Evolutionary conservation across 176 grass and related monocot species (phyloP).

Genomic region (barley (Hordeum vulgare)): DNA sequence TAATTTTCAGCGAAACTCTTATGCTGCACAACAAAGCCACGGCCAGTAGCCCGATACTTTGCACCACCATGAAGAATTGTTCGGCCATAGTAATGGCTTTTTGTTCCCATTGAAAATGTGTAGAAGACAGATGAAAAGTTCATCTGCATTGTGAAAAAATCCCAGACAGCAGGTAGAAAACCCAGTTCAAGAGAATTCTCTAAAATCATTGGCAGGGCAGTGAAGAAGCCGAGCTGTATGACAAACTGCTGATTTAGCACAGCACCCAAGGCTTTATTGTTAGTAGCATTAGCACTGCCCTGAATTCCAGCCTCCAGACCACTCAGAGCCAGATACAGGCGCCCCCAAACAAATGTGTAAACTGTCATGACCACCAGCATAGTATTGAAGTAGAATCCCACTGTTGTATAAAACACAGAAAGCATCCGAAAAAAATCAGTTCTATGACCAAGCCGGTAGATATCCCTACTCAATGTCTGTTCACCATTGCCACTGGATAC

Average conservation of each 20-base stretch:
- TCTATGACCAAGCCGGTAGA: slow-evolving; percentile 93
- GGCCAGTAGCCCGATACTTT: slow-evolving; percentile 91
- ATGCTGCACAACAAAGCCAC: slow-evolving; percentile 97
- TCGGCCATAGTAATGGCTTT: slow-evolving; percentile 86
- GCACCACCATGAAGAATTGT: slow-evolving; percentile 99
- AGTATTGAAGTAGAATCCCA: slow-evolving; percentile 98
- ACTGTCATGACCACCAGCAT: slow-evolving; percentile 96
- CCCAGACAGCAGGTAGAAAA: slow-evolving; percentile 82
- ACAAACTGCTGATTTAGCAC: slow-evolving; percentile 91
- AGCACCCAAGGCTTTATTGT: slow-evolving; percentile 75
- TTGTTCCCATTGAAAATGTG: slow-evolving; percentile 98
- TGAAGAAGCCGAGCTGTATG: slow-evolving; percentile 90
- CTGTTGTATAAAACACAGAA: slow-evolving; percentile 91
- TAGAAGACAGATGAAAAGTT: slow-evolving; percentile 89
- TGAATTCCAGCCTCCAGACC: slow-evolving; percentile 83
- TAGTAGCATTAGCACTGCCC: slow-evolving; percentile 62
- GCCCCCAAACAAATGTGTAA: slow-evolving; percentile 93
- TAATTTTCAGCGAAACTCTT: slow-evolving; percentile 97
- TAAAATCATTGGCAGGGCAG: slow-evolving; percentile 91
- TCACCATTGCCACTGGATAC: slow-evolving; percentile 97
- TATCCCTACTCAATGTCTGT: slow-evolving; percentile 92
- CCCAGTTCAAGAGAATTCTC: slow-evolving; percentile 90
- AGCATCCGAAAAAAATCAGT: slow-evolving; percentile 93
- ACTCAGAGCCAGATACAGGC: slow-evolving; percentile 85
- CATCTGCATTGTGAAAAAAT: slow-evolving; percentile 96